Evolutionary conservation across 23 red algal genomes (phyloP).

Genomic region (Cyanidium caldarium): DNA sequence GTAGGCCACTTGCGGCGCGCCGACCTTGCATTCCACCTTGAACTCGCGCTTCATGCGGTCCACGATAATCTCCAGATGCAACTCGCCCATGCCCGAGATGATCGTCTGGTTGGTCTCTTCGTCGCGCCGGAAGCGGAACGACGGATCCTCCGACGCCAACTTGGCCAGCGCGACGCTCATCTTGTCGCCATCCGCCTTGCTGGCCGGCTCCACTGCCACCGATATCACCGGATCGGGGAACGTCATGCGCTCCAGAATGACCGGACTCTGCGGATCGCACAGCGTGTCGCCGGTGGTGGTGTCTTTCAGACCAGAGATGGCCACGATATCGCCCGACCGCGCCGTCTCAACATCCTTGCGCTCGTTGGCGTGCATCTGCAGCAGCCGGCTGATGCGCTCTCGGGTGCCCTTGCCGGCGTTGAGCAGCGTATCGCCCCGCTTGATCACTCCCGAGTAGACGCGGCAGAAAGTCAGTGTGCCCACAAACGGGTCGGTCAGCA

Average conservation of each 20-base stretch:
- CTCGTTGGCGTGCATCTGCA: constrained; percentile 98
- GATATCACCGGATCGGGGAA: constrained; percentile 97
- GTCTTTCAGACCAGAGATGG: constrained; percentile 85
- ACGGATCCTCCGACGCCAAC: constrained; percentile 91
- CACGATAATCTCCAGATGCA: constrained; percentile 98
- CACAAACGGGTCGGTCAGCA: constrained; percentile 94
- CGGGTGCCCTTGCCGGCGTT: constrained; percentile 85
- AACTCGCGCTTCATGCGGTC: constrained; percentile 97
- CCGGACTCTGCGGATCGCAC: constrained; percentile 51
- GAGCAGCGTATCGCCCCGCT: constrained; percentile 50
- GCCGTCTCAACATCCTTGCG: constrained; percentile 86
- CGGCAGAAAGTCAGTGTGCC: constrained; percentile 80
- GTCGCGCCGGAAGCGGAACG: constrained; percentile 91
- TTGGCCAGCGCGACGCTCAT: constrained; percentile 69
- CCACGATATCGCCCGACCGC: constrained; percentile 88
- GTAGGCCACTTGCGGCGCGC: constrained; percentile 85
- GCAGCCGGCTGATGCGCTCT: constrained; percentile 80
- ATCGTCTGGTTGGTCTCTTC: constrained; percentile 95
- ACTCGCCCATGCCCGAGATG: constrained; percentile 97
- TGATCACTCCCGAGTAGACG: constrained; percentile 87
- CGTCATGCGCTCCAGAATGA: constrained; percentile 95
- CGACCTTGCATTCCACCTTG: constrained; percentile 95
- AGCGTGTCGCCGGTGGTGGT: constrained; percentile 96
- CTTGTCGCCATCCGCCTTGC: constrained; percentile 94
- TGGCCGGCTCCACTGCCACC: constrained; percentile 90